Evolutionary conservation across 2,329 filamentous ascomycete genomes (phyloP), one percentile per base, ranked within the genome.

Genomic region (Trichoderma sp.): DNA sequence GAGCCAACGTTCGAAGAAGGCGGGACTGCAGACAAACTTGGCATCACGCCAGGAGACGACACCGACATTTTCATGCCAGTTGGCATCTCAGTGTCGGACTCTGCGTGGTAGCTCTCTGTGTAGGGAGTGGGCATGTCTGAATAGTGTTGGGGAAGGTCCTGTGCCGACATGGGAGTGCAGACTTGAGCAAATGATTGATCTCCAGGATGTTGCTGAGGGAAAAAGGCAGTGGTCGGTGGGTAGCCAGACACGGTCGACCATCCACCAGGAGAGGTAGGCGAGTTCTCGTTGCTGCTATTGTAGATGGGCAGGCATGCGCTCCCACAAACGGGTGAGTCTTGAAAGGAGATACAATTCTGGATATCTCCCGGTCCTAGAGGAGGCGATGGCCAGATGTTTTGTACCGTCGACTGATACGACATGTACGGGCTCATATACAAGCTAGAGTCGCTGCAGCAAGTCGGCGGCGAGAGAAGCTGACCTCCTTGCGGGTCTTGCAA

Each of bases 281-380:
- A 79, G 38, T 79, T 76, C 73, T 53, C 29, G 29, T 33, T 18
- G 81, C 45, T 53, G 45, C n/a, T 53, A 53, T 24, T 80, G 78
- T 82, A 83, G 69, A 77, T 79, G 53, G 79, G 60, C 16, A 77
- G 69, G 64, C 78, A 75, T 69, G 76, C 77, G 69, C 78, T 78
- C 4, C 76, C 79, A 53, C 78, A 79, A 18, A 79, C 79, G 4
- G 84, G 82, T 11, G 83, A 84, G 35, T 79, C 81, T 68, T 82
- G 80, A 77, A 82, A 83, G 60, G 82, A 82, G 71, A 83, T 82
- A 41, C 64, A 45, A 75, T 81, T 81, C 24, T 86, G 85, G 65
- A 83, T 80, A 29, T 86, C 85, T 41, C 85, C 83, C 50, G 81
- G 80, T 14, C 81, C 80, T 9, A 81, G 80, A 12, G 83, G 84